Base-by-base conservation (phyloP, 352 stramenopile genomes). In the Pythium sukuiense region DNA sequence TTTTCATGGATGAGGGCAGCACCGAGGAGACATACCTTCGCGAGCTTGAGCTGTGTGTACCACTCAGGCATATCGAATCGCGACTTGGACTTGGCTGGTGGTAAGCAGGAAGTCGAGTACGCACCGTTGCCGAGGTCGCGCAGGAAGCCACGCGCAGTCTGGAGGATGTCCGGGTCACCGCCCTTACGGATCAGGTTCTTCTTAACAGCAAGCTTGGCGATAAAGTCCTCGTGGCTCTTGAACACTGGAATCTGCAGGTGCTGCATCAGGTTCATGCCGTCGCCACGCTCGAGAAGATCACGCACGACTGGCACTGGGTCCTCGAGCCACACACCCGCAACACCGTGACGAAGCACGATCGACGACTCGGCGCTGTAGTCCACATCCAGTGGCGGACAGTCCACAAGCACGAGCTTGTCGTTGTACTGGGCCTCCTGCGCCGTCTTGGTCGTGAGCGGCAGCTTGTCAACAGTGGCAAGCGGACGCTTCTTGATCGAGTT, bases 331-430 rank as follows among this genome's bases (percentile, higher is more conserved):
- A 98, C 88, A 0, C 87, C 80, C 62, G 98, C 92, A 33, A 99
- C 88, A 55, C 96, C 97, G 75, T 99, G 98, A 41, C 95, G 85
- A 43, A 99, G 76, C 37, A 98, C 79, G 6, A 93, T 87, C 5
- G 83, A 79, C 16, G 76, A 79, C 59, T 89, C 80, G 56, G 96
- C 87, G 52, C 83, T 89, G 79, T 98, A 98, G 55, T 97, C 93
- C 61, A 98, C 97, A 30, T 99, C 95, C 6, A 99, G 91, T 48
- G 97, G 95, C 16, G 98, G 98, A 59, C 85, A 98, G 77, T 99
- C 98, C 60, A 99, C 77, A 0, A 99, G 77, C 68, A 90, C 90
- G 62, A 99, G 87, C 71, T 98, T 98, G 58, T 97, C 95, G 74
- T 99, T 97, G 66, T 99, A 92, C 55, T 98, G 87, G 32, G 99